Base-by-base conservation (phyloP, 495 filamentous ascomycete genomes). In the Staphylotrichum longicolle region DNA sequence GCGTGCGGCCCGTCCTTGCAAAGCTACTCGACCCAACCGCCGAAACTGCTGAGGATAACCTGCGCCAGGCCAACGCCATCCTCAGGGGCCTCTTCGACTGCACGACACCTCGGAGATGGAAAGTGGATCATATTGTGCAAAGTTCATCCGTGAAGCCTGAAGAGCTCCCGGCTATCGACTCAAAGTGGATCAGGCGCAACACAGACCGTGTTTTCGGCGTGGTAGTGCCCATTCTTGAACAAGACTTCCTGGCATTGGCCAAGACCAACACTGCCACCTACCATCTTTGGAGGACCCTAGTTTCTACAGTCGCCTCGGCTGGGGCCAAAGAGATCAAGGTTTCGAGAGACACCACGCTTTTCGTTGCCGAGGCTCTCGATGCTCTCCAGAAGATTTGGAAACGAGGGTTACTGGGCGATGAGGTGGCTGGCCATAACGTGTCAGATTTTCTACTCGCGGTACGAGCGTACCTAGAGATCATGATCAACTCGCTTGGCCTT, bases 251-350 rank as follows among this genome's bases (percentile, higher is more conserved):
- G 73, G 75, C 78, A 12, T 63, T 81, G 3, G 70, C 72, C 15
- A 62, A 72, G 6, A 71, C 78, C 4, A 75, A 82, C 14, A 77
- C 77, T 6, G 66, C 76, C 6, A 78, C 85, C 33, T 79, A 77
- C 41, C 70, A 72, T 10, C 78, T 93, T 45, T 97, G 94, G 93
- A 70, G 73, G 10, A 80, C 75, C 50, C 83, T 96, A 34, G 81
- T 87, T 14, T 82, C 75, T 11, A 85, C 90, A 7, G 72, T 97
- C 37, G 86, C 87, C 4, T 81, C 86, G 54, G 93, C 94, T 0
- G 89, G 89, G 6, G 86, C 82, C 47, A 94, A 95, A 73, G 94
- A 98, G 69, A 86, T 98, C 58, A 96, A 91, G 65, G 88, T 93
- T 11, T 91, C 91, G 0, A 82, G 81, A 30, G 92, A 98, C 58